Percentiles rank a stretch among this genome's conserved stretches.
Conservation (phyloP, 2,329 filamentous ascomycete genomes). For the Diaporthe vaccinii region DNA sequence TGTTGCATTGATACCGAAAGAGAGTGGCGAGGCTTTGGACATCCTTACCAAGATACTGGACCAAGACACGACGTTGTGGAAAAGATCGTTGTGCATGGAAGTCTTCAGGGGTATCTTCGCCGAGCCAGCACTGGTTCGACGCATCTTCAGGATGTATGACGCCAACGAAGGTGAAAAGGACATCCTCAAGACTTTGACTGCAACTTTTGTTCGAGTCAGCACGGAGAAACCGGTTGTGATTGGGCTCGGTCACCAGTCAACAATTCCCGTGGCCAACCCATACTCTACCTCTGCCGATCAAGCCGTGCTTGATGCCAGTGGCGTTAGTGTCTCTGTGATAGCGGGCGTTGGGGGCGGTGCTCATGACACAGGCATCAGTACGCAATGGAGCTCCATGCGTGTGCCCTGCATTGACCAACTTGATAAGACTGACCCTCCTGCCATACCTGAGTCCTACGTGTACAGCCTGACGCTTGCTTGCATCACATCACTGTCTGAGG, state of each 20-base stretch:
- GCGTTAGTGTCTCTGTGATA: slow-evolving; percentile 85
- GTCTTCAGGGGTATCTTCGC: slow-evolving; percentile 88
- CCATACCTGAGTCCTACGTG: slow-evolving; percentile 91
- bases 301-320: slow-evolving; percentile 89
- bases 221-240: slow-evolving; percentile 92
- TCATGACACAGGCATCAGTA: slow-evolving; percentile 83
- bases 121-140: slow-evolving; percentile 81
- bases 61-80: slow-evolving; percentile 87
- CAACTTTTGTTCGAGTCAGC: slow-evolving; percentile 90
- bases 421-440: slow-evolving; percentile 88
- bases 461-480: slow-evolving; percentile 92
- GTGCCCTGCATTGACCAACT: slow-evolving; percentile 93
- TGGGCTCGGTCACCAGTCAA: slow-evolving; percentile 89
- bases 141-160: slow-evolving; percentile 87
- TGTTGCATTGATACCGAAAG: slow-evolving; percentile 78
- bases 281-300: slow-evolving; percentile 78
- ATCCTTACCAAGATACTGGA: slow-evolving; percentile 89
- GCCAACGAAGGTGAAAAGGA: slow-evolving; percentile 77
- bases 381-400: slow-evolving; percentile 89
- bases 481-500: slow-evolving; percentile 91
- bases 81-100: slow-evolving; percentile 90
- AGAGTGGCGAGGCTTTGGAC: slow-evolving; percentile 86
- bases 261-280: slow-evolving; percentile 76
- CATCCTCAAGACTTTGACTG: slow-evolving; percentile 85
- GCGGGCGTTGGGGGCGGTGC: slow-evolving; percentile 77